Evolutionary conservation across 768 basidiomycete species (phyloP).

Genomic region (Roridomyces roridus): DNA sequence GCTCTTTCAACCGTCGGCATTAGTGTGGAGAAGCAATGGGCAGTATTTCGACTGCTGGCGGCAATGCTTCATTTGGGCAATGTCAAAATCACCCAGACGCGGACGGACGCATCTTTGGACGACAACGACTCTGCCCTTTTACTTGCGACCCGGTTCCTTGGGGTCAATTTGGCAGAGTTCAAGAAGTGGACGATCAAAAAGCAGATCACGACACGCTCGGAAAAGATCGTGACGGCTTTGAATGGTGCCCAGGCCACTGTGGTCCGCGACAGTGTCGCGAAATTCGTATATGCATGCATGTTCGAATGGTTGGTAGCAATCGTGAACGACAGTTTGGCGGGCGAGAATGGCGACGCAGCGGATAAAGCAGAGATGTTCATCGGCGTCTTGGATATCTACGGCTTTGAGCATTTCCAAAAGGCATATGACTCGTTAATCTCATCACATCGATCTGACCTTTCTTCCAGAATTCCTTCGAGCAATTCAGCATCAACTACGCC

Average conservation of each 20-base stretch:
- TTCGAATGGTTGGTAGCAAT: slow-evolving; percentile 99
- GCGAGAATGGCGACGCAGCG: slow-evolving; percentile 92
- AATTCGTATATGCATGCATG: slow-evolving; percentile 97
- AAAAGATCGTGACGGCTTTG: slow-evolving; percentile 92
- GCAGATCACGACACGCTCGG: slow-evolving; percentile 91
- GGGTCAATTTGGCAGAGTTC: slow-evolving; percentile 90
- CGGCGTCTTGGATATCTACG: slow-evolving; percentile 97
- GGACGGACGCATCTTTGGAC: slow-evolving; percentile 84
- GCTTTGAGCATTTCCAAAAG: slow-evolving; percentile 98
- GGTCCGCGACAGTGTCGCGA: slow-evolving; percentile 95
- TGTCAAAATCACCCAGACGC: slow-evolving; percentile 83
- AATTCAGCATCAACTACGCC: slow-evolving; percentile 99
- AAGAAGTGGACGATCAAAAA: slow-evolving; percentile 99
- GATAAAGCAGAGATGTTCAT: slow-evolving; percentile 97
- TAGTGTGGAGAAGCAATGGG: slow-evolving; percentile 98
- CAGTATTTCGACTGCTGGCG: slow-evolving; percentile 92
- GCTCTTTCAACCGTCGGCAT: slow-evolving; percentile 98
- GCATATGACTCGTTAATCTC: slow-evolving; percentile 37
- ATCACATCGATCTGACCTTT: neutral
- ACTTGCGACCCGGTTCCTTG: slow-evolving; percentile 87
- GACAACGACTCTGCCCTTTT: slow-evolving; percentile 83
- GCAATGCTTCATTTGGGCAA: slow-evolving; percentile 98
- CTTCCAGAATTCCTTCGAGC: slow-evolving; percentile 85
- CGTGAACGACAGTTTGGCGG: slow-evolving; percentile 95
- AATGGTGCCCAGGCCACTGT: slow-evolving; percentile 90